Evolutionary conservation across 306 rosid species (phyloP).

Genomic region (Prunus armeniaca): DNA sequence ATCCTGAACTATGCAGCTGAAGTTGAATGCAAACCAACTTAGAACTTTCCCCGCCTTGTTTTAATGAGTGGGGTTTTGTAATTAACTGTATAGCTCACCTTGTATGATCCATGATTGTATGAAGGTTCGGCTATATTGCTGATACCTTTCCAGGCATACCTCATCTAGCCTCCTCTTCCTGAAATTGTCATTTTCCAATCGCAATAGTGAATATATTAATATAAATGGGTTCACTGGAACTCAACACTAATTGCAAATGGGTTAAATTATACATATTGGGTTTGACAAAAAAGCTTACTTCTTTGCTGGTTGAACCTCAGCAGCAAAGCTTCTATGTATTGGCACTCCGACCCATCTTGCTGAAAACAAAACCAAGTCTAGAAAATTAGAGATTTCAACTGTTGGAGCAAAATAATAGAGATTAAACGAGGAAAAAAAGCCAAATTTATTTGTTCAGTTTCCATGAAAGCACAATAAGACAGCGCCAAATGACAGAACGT

Average conservation of each 20-base stretch:
- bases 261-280: neutral
- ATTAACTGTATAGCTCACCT: slow-evolving; percentile 45
- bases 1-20: too few species aligned
- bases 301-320: slow-evolving; percentile 46
- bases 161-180: slow-evolving; percentile 88
- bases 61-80: neutral
- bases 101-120: slow-evolving; percentile 94
- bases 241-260: neutral
- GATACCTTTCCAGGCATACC: slow-evolving; percentile 67
- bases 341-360: slow-evolving; percentile 42
- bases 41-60: neutral
- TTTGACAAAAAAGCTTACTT: slow-evolving; percentile 45
- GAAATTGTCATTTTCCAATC: slow-evolving; percentile 15
- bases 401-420: slow-evolving; percentile 4
- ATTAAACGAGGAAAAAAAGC: neutral
- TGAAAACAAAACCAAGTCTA: neutral
- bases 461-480: neutral
- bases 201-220: neutral
- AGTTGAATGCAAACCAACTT: neutral
- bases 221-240: neutral
- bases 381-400: neutral
- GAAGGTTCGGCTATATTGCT: slow-evolving; percentile 78
- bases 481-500: neutral
- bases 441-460: neutral
- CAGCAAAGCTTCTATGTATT: slow-evolving; percentile 48